Evolutionary conservation across 257 asterid genomes (phyloP), one percentile per base, ranked within the genome.

Genomic region (Linaria vulgaris): DNA sequence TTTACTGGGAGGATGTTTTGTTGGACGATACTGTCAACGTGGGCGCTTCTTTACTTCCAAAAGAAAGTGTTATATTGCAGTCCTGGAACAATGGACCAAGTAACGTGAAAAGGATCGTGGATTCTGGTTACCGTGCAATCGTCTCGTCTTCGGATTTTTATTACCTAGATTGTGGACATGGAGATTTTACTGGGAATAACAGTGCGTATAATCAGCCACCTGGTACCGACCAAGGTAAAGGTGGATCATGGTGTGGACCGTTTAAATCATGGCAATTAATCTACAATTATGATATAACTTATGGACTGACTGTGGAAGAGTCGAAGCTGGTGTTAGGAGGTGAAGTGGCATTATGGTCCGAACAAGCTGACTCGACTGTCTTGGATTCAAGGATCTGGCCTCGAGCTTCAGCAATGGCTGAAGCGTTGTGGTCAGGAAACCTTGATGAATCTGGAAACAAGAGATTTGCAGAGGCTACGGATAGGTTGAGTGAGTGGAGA

Each of bases 161-260:
- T 59, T 92, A 92, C 78, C 68, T 92, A 76, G 99, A 92, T 41
- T 90, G 96, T 44, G 99, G 99, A 54, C 97, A 94, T 61, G 99
- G 99, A 4, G 78, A 58, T 14, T 94, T 82, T 27, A 15, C 78
- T 13, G 99, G 99, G 24, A 94, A 94, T 30, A 69, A 79, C 37
- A 87, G 82, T 65, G 73, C 6, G 41, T 89, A 85, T 47, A 64
- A 79, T 76, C 80, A 54, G 75, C 86, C 80, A 15, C 91, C 95
- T 0, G 90, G 79, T 19, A 31, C 77, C n/a, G 78, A 82, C 15
- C 91, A 70, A 56, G 80, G 81, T 30, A 70, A 84, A 1, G 96
- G 97, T 1, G 97, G 91, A n/a, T 92, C 99, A 0, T 89, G 99
- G 99, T 92, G 99, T 23, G 90, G 78, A 0, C 96, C 97, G 0